A percentile compares a stretch with the other conserved stretches of the same genome.
Conservation (phyloP, 2,329 filamentous ascomycete genomes). For the Chaetomiaceae sp. region DNA sequence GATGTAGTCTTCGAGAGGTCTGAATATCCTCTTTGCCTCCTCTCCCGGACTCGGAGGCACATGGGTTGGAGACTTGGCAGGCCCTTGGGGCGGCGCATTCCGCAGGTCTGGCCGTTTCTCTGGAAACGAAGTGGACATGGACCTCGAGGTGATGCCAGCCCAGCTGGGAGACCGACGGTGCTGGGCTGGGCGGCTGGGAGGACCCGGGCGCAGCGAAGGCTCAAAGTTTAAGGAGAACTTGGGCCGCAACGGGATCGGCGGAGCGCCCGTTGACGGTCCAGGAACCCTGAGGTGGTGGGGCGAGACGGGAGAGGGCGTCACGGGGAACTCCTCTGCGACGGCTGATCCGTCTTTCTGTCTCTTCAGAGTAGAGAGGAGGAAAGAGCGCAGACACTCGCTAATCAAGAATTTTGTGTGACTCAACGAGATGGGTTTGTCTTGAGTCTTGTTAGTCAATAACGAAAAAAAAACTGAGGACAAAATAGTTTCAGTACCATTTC, state of each 20-base stretch:
- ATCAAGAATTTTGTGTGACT: slow-evolving; percentile 53
- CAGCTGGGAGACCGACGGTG: slow-evolving; percentile 29
- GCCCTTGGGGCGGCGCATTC: slow-evolving; percentile 4
- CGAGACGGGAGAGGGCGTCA: not conserved
- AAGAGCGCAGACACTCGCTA: slow-evolving; percentile 36
- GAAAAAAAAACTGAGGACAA: not conserved
- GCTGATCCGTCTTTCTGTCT: slow-evolving; percentile 1
- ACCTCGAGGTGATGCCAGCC: slow-evolving; percentile 29
- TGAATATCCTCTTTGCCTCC: slow-evolving; percentile 62
- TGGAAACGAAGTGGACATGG: slow-evolving; percentile 44
- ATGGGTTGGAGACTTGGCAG: slow-evolving; percentile 3
- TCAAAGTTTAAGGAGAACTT: slow-evolving; percentile 6
- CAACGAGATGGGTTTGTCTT: slow-evolving; percentile 45
- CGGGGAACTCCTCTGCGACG: not conserved
- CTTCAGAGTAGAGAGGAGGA: slow-evolving; percentile 32
- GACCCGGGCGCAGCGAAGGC: not conserved
- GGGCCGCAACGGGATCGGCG: slow-evolving; percentile 1
- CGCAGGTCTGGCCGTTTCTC: slow-evolving; percentile 30
- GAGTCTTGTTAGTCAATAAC: not conserved
- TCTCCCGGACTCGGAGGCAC: slow-evolving; percentile 19
- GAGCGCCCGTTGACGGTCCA: not conserved
- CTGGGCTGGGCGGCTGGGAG: not conserved
- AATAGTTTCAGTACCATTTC: not conserved
- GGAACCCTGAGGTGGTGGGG: slow-evolving; percentile 1
- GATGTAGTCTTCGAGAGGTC: slow-evolving; percentile 72